Conservation (phyloP, 768 basidiomycete species). For the Tylopilus balloui region DNA sequence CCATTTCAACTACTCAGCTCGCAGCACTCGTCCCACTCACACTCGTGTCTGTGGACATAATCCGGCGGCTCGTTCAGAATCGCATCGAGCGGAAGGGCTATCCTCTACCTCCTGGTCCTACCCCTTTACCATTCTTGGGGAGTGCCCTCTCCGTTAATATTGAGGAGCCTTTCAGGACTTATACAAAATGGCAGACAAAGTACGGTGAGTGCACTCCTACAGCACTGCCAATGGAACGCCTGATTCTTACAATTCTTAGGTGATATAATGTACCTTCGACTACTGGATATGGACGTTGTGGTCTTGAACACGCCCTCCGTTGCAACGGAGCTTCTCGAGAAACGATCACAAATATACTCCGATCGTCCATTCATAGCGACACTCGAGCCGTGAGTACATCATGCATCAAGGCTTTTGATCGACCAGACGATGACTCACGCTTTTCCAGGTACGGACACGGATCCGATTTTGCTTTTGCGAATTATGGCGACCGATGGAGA, state of each 20-base stretch:
- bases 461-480: conserved; percentile 1
- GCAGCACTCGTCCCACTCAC: conserved; percentile 2
- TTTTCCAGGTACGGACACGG: conserved; percentile 16
- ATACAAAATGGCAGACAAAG: conserved; percentile 14
- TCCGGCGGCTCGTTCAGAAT: conserved; percentile 3
- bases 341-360: conserved; percentile 45
- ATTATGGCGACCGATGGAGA: background rate
- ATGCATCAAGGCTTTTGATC: background rate
- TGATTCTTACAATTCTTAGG: conserved; percentile 24
- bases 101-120: conserved; percentile 21
- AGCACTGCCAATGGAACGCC: background rate
- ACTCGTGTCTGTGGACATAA: background rate
- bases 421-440: background rate
- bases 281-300: conserved; percentile 43
- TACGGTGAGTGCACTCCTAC: conserved; percentile 11
- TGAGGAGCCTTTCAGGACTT: conserved; percentile 14
- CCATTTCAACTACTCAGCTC: conserved; percentile 4
- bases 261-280: conserved; percentile 43
- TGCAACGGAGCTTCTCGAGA: conserved; percentile 44
- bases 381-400: background rate
- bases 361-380: conserved; percentile 40
- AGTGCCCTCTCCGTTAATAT: conserved; percentile 15
- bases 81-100: conserved; percentile 11
- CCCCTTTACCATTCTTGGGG: conserved; percentile 18
- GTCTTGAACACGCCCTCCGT: conserved; percentile 43